Base-by-base conservation (phyloP, 768 basidiomycete genomes). In the Lactifluus volemus region DNA sequence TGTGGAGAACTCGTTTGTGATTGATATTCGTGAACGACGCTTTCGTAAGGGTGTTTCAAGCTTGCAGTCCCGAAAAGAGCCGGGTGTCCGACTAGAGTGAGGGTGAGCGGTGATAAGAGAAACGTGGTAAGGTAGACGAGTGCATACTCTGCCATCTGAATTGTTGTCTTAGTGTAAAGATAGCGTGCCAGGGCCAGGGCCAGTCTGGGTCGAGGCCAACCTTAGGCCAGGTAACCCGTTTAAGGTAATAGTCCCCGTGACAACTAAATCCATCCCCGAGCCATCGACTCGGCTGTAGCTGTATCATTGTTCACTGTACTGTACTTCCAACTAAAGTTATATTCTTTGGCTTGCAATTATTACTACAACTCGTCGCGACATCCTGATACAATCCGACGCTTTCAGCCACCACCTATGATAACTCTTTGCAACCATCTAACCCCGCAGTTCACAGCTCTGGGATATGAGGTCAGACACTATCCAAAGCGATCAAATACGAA, bases 381-480 rank as follows among this genome's bases (percentile, higher is more conserved):
- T 25, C 25, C 25, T 25, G 25, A 25, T 25, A 25, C 25, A 25
- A 25, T 25, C 19, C 10, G 44, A 45, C 44, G 19, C 19, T 45
- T 45, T 45, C 41, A 5, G 19, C 45, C 25, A 25, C 45, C 5
- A 39, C 25, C 25, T 25, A 25, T 25, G 25, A 25, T 25, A 25
- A 25, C 25, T 25, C 25, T 25, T 38, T 10, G 5, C 32, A 34
- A 42, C 11, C 14, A 10, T n/a, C 50, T n/a, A 30, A 21, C 4
- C 48, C 42, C 25, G 21, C 49, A 51, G 14, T 30, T 93, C 92
- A 49, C 78, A 84, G 64, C 73, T 78, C 61, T 63, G 53, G 15
- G 34, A 48, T 17, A 41, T 49, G 44, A 29, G 32, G 53, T 54
- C 36, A 57, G 67, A 54, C 19, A n/a, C 7, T 5, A 25, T 11